These are phyloP conservation scores for Coccomyxa sp. DNA, from an alignment of 139 green algal genomes.

Conservation along the genomic window DNA sequence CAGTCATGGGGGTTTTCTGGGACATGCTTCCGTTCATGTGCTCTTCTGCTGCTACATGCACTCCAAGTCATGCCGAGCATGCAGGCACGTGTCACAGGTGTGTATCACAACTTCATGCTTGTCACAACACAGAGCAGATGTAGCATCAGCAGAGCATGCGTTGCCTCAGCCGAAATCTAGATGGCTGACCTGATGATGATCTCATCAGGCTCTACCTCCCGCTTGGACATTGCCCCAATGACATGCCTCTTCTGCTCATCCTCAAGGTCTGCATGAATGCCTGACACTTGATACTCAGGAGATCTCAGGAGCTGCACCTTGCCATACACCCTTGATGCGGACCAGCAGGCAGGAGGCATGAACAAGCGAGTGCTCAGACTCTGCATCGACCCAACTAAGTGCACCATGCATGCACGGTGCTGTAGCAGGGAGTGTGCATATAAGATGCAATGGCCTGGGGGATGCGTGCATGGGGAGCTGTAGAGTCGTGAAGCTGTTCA, in stretches of 20 bases:
- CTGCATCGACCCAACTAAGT: no score
- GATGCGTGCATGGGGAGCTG: no score
- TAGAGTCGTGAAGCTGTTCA: no score
- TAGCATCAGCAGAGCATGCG: background rate
- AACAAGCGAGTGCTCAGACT: no score
- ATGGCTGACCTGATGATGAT: conserved; percentile 37
- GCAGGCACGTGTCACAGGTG: background rate
- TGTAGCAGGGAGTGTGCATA: no score
- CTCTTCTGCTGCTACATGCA: background rate
- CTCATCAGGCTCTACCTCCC: conserved; percentile 27
- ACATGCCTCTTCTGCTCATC: conserved; percentile 46
- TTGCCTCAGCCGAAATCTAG: background rate
- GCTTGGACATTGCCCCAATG: conserved; percentile 45
- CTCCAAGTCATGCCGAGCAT: background rate
- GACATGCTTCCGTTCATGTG: no score
- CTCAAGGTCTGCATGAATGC: conserved; percentile 39
- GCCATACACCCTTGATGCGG: no score
- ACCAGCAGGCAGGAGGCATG: background rate
- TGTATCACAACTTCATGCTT: no score
- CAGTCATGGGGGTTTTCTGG: no score
- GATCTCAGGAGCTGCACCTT: background rate
- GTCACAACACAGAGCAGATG: no score
- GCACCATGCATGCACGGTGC: no score
- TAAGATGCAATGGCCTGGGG: no score
- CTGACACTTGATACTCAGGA: background rate